Evolutionary conservation across 208 protist species (phyloP).

Genomic region (Trypanosoma lewisi): DNA sequence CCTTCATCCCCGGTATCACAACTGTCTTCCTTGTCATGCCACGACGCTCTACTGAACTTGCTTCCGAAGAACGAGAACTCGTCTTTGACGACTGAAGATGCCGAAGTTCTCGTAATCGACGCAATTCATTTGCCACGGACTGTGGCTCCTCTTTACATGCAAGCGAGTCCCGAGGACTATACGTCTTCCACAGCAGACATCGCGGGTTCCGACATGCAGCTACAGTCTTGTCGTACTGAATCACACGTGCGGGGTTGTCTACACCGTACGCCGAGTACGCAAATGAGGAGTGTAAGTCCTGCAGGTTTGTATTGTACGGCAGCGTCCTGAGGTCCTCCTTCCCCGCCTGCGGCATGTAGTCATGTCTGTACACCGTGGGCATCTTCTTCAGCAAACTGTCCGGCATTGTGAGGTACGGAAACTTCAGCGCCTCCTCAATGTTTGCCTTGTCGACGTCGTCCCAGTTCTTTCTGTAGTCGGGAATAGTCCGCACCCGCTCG

Average conservation of each 20-base stretch:
- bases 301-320: conserved; percentile 58
- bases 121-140: conserved; percentile 39
- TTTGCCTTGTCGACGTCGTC: conserved; percentile 57
- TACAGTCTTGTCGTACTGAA: conserved; percentile 50
- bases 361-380: conserved; percentile 62
- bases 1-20: conserved; percentile 51
- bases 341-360: conserved; percentile 41
- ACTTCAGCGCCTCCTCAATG: conserved; percentile 54
- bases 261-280: conserved; percentile 71
- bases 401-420: conserved; percentile 73
- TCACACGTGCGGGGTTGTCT: conserved; percentile 54
- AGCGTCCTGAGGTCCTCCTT: conserved; percentile 46
- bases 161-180: conserved; percentile 30
- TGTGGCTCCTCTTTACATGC: conserved; percentile 3
- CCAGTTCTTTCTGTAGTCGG: conserved; percentile 66
- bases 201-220: conserved; percentile 44
- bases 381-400: conserved; percentile 38
- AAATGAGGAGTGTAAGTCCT: conserved; percentile 53
- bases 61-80: conserved; percentile 1
- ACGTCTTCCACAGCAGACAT: conserved; percentile 60
- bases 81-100: conserved; percentile 31
- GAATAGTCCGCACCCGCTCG: conserved; percentile 30
- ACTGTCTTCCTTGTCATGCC: conserved; percentile 16
- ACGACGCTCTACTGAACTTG: conserved; percentile 6
- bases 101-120: conserved; percentile 45